Conservation (phyloP, 2,329 filamentous ascomycete genomes). For the Microdochium bolleyi region DNA sequence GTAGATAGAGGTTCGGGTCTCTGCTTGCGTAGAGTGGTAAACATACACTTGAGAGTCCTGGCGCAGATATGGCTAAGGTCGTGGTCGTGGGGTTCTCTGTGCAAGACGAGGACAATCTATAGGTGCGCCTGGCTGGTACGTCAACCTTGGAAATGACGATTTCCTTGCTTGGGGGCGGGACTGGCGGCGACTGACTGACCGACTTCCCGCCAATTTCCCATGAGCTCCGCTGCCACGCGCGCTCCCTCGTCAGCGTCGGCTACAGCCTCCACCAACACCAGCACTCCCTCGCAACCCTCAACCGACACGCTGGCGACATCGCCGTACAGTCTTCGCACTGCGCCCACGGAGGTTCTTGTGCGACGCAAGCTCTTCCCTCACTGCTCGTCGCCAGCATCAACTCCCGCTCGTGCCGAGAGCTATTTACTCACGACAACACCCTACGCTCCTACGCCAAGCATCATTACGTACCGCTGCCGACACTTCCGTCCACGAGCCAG, state of each 20-base stretch:
- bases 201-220: not conserved
- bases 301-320: not conserved
- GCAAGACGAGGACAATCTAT: too few relatives aligned
- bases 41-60: too few relatives aligned
- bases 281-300: not conserved
- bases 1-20: too few relatives aligned
- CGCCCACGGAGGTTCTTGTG: not conserved
- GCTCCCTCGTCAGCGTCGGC: not conserved
- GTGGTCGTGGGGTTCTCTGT: too few relatives aligned
- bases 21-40: too few relatives aligned
- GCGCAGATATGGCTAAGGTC: too few relatives aligned
- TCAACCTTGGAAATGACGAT: too few relatives aligned
- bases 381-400: not conserved
- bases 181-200: not conserved
- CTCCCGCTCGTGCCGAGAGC: not conserved
- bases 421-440: not conserved
- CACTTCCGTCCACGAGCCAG: not conserved
- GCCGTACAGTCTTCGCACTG: not conserved
- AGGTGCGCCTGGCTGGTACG: too few relatives aligned
- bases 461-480: not conserved
- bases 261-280: not conserved
- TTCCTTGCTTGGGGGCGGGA: not conserved
- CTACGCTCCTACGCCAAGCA: not conserved
- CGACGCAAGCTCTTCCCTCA: not conserved
- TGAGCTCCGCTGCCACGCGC: not conserved